Base-by-base conservation (phyloP, 176 grass and related monocot genomes). In the Rhynchospora pubera region DNA sequence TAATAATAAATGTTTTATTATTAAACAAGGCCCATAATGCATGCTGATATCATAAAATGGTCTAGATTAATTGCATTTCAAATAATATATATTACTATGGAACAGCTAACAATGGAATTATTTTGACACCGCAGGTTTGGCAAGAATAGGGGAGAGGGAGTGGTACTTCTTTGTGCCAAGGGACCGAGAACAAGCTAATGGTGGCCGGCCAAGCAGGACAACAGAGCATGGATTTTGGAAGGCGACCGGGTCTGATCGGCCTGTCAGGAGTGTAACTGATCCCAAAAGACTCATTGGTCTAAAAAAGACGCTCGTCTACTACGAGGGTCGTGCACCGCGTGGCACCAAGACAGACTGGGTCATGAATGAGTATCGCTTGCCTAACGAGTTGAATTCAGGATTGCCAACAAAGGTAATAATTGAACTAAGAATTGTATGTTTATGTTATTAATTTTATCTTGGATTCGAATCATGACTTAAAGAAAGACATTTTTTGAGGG, bases 151-250 rank as follows among this genome's bases (percentile, higher is more conserved):
- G 42, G 96, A 95, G 84, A 84, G 89, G 2, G 96, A 98, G 87
- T 98, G 96, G 96, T 98, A 98, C 82, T 98, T 98, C 92, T 95
- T 92, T 80, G 96, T 98, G 75, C 90, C 92, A 9, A 87, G 96
- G 64, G 92, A 98, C 79, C 82, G 91, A 44, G 91, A 90, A 82
- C 84, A 87, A 16, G 13, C 63, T 5, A 86, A 32, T 79, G 91
- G 94, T 6, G 90, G 87, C 22, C 50, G 96, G 18, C 92, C 96
- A 0, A 98, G 90, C 79, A 87, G 96, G 34, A 98, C 92, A 0
- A 98, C 96, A 57, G 90, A 94, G 87, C 84, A 77, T 11, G 96
- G 96, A 0, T 98, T 98, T 86, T 98, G 96, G 96, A 98, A 98
- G 87, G 96, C 96, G 7, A 98, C 96, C 4, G 96, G 96, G 2